Evolutionary conservation across 2,329 filamentous ascomycete genomes (phyloP), one percentile per base, ranked within the genome.

Genomic region (Rugonectria rugulosa): DNA sequence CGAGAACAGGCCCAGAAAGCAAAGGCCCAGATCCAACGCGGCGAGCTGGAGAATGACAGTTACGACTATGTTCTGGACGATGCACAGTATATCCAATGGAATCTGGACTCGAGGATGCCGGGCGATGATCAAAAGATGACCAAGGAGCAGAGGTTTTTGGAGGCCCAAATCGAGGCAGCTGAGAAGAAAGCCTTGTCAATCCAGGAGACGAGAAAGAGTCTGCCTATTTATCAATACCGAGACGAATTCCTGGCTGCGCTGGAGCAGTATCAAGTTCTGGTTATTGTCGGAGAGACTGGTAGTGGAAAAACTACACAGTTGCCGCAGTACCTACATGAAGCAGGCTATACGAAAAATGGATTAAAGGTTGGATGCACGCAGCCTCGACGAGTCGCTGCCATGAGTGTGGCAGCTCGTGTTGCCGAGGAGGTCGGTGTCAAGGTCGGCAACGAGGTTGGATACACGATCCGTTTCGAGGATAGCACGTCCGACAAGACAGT

Each of bases 31-130:
- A 92, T 96, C 56, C 82, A 86, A 62, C 85, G 87, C 48, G 78
- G 86, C 0, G 91, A 96, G 69, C 83, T 88, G 29, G 86, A 90
- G 12, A 88, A 93, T 47, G 88, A 92, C 11, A 88, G 96, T 55
- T 99, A 98, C 70, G 91, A 95, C 65, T 97, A 93, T 69, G 90
- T 99, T 12, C 88, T 99, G 70, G 95, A 99, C 66, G 89, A 96
- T 62, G 85, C 89, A 20, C 91, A 96, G 72, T 90, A 91, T 66
- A 92, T 97, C 70, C 88, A 92, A 62, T 97, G 92, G 82, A 86
- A 89, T 55, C 79, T 91, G 65, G 91, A 95, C 66, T 84, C 88
- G 17, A 87, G 83, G 50, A 75, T 92, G 71, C 82, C 88, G 17
- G 90, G 90, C 5, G 89, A 92, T 52, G 84, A 86, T 53, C 89